Evolutionary conservation across 2,329 filamentous ascomycete species (phyloP).

Genomic region (Exophiala spinifera): DNA sequence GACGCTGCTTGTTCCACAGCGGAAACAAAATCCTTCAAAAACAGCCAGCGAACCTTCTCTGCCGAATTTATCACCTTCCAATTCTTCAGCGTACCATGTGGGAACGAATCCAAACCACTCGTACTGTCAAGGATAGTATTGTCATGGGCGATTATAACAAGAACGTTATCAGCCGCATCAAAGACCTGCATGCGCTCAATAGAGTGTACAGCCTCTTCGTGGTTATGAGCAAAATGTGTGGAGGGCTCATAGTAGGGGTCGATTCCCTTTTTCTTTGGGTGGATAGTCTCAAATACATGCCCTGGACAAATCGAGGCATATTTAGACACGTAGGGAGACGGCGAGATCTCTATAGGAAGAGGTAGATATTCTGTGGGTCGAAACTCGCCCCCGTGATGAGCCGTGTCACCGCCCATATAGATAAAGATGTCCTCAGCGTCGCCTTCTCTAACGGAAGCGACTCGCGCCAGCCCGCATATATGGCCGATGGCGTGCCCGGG

Average conservation of each 20-base stretch:
- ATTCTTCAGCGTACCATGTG: slow-evolving; percentile 2
- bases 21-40: slow-evolving; percentile 3
- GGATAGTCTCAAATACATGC: slow-evolving; percentile 26
- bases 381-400: slow-evolving; percentile 33
- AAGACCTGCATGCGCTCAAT: slow-evolving; percentile 28
- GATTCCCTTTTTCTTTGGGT: slow-evolving; percentile 22
- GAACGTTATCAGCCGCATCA: slow-evolving; percentile 30
- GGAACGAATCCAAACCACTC: slow-evolving; percentile 22
- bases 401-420: slow-evolving; percentile 19
- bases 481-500: slow-evolving; percentile 32
- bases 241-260: slow-evolving; percentile 17
- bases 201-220: slow-evolving; percentile 20
- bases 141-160: slow-evolving; percentile 35
- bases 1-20: too few relatives aligned
- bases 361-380: slow-evolving; percentile 28
- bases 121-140: slow-evolving; percentile 9
- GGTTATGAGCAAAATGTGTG: slow-evolving; percentile 27
- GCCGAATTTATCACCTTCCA: slow-evolving; percentile 5
- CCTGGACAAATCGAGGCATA: slow-evolving; percentile 25
- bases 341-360: slow-evolving; percentile 1
- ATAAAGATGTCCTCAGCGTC: slow-evolving; percentile 13
- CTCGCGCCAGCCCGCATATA: slow-evolving; percentile 27
- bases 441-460: slow-evolving; percentile 2
- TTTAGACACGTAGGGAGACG: slow-evolving; percentile 1
- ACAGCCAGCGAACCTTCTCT: slow-evolving; percentile 1